Conservation (phyloP, 2,329 filamentous ascomycete species). For the Diaporthe caulivora region DNA sequence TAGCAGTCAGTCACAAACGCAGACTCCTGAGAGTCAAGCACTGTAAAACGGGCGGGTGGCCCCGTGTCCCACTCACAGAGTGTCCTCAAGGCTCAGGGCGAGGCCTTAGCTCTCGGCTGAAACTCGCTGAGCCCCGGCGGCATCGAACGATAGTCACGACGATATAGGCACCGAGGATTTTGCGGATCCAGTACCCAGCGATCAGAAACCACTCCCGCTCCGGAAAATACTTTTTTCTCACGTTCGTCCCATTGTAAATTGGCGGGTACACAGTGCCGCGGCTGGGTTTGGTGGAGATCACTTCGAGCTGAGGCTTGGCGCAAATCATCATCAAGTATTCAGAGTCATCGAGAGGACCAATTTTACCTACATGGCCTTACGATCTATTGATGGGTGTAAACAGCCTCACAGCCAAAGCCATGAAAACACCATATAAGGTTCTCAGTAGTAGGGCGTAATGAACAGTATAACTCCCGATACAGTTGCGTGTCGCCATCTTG, state of each 20-base stretch:
- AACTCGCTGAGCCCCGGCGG: constrained; percentile 24
- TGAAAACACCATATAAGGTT: neutral
- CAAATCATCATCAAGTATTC: neutral
- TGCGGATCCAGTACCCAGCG: neutral
- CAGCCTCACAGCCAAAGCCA: neutral
- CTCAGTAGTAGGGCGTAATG: neutral
- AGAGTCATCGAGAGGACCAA: no score
- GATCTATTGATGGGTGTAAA: neutral
- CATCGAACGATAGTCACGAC: constrained; percentile 19
- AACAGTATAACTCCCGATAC: neutral
- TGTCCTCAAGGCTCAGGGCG: constrained; percentile 3
- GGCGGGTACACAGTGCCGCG: neutral
- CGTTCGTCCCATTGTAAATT: constrained; percentile 9
- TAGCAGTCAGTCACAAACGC: constrained; percentile 8
- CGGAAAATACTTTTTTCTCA: constrained; percentile 6
- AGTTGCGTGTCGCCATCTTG: no score
- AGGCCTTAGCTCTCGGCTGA: constrained; percentile 29
- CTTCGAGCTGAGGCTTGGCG: constrained; percentile 7
- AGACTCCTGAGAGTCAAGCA: constrained; percentile 4
- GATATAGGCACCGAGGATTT: neutral
- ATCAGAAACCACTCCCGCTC: constrained; percentile 11
- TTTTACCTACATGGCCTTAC: no score
- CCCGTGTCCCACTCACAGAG: constrained; percentile 1
- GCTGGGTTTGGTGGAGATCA: neutral
- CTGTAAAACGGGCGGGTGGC: constrained; percentile 20